These are phyloP conservation scores for Yamagishiella unicocca DNA, from an alignment of 139 green algal genomes.

Conservation along the genomic window DNA sequence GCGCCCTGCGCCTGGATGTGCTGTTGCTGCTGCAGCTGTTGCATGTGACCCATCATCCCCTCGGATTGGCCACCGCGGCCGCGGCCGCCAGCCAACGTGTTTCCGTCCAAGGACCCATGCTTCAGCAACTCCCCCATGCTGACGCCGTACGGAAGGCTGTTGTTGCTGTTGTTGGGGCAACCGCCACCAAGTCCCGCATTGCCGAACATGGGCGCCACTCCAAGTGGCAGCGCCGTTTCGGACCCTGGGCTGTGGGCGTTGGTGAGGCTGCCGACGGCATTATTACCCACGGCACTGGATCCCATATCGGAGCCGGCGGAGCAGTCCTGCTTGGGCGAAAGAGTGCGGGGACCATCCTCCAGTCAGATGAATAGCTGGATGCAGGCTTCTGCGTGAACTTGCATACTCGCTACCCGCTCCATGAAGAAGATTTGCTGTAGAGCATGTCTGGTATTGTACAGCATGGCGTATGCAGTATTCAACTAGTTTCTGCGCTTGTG, in stretches of 20 bases:
- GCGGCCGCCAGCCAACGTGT: background rate
- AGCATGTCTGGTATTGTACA: no score
- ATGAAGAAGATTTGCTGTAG: no score
- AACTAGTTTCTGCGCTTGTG: no score
- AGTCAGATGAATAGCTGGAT: no score
- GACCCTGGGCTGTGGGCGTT: background rate
- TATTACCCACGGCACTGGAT: background rate
- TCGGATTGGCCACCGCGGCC: background rate
- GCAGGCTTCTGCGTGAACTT: no score
- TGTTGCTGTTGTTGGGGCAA: constrained; percentile 17
- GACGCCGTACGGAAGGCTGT: background rate
- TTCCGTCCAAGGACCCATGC: no score
- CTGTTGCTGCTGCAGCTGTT: constrained; percentile 24
- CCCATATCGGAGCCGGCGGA: background rate
- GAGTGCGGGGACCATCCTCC: no score
- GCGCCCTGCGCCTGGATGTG: background rate
- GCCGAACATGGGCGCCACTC: no score
- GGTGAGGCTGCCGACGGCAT: background rate
- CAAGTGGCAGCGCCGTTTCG: background rate
- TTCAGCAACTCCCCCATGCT: no score
- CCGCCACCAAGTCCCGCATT: no score
- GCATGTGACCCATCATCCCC: background rate
- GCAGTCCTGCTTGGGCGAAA: background rate
- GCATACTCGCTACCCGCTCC: no score
- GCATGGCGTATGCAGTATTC: no score